Conservation (phyloP, 2,329 filamentous ascomycete genomes). For the Coleophoma crateriformis region DNA sequence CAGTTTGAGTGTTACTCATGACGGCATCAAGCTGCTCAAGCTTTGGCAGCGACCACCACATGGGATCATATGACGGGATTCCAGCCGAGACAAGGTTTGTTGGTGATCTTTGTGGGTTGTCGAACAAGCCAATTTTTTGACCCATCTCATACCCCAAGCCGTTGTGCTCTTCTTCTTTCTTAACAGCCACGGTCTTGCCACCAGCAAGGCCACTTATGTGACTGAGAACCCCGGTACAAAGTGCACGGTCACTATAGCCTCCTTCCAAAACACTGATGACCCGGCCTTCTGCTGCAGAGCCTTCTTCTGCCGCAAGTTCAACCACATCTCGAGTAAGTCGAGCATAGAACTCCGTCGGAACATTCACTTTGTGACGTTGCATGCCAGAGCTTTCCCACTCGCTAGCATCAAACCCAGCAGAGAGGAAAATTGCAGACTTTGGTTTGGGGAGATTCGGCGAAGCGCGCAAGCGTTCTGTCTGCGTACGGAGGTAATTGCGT, state of each 20-base stretch:
- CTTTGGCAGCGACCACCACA: constrained; percentile 64
- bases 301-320: constrained; percentile 73
- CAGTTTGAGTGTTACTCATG: constrained; percentile 42
- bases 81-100: constrained; percentile 5
- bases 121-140: constrained; percentile 40
- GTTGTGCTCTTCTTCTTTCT: constrained; percentile 29
- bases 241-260: constrained; percentile 88
- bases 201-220: constrained; percentile 80
- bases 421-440: constrained; percentile 87
- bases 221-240: constrained; percentile 83
- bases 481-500: constrained; percentile 66
- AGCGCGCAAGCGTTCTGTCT: constrained; percentile 60
- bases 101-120: constrained; percentile 13
- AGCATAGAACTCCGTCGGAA: constrained; percentile 95
- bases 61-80: constrained; percentile 51
- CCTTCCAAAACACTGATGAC: constrained; percentile 93
- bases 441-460: constrained; percentile 55
- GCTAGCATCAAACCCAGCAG: constrained; percentile 93
- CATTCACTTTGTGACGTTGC: constrained; percentile 94
- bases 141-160: constrained; percentile 56
- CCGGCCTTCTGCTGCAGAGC: constrained; percentile 71
- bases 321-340: constrained; percentile 83
- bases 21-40: constrained; percentile 66
- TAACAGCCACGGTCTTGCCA: constrained; percentile 35
- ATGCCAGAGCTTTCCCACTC: constrained; percentile 90